Percentiles rank a stretch among this genome's conserved stretches.
phyloP scores from a whole-genome alignment of 805 yeast genomes.

The Debaryomyces maramus region DNA sequence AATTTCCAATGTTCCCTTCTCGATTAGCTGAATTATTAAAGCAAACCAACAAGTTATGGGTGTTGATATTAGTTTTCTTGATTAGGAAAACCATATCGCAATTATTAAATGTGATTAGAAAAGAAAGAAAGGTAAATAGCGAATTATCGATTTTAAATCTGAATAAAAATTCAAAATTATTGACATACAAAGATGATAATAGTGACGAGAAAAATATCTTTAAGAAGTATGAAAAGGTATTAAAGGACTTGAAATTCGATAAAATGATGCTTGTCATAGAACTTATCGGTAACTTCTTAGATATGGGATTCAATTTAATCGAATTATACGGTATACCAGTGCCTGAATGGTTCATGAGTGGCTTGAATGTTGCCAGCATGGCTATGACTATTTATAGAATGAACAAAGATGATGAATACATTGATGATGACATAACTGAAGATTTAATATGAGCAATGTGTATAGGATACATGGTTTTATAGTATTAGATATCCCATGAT shows the following conservation, averaged over 20 bases:
- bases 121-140: constrained; percentile 36
- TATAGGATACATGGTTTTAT: too few relatives aligned
- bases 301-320: constrained; percentile 39
- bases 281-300: constrained; percentile 42
- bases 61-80: constrained; percentile 39
- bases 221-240: constrained; percentile 37
- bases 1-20: constrained; percentile 45
- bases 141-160: constrained; percentile 34
- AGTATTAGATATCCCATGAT: too few relatives aligned
- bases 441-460: constrained; percentile 40
- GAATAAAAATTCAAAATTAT: constrained; percentile 20
- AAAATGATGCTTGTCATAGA: constrained; percentile 42
- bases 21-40: constrained; percentile 29
- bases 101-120: constrained; percentile 38
- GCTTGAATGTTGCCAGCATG: constrained; percentile 43
- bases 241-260: constrained; percentile 44
- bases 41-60: constrained; percentile 46
- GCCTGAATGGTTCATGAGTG: constrained; percentile 44
- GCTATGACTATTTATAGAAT: constrained; percentile 48
- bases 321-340: constrained; percentile 36
- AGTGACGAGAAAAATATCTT: constrained; percentile 23
- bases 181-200: constrained; percentile 19
- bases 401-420: constrained; percentile 48
- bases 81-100: constrained; percentile 44
- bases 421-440: constrained; percentile 43